phyloP scores from a whole-genome alignment of 768 basidiomycete species.

The Wakefieldia striispora region DNA sequence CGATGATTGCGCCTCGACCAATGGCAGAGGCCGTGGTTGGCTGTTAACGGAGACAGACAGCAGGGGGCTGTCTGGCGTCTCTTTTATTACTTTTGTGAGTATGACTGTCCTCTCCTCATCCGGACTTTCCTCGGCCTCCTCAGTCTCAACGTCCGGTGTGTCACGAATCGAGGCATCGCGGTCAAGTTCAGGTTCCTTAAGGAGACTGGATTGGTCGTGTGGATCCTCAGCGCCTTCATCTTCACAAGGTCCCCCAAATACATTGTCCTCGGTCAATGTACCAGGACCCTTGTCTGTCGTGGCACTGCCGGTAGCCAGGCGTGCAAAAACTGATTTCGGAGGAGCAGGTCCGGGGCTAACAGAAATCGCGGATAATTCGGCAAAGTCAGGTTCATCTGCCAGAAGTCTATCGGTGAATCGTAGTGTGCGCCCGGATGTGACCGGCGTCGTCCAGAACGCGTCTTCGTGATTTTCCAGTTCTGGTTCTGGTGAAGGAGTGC shows the following conservation, averaged over 20 bases:
- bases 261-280: constrained; percentile 1
- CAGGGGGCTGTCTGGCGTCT: not conserved
- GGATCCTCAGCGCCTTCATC: constrained; percentile 4
- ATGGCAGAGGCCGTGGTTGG: constrained; percentile 6
- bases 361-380: constrained; percentile 43
- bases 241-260: constrained; percentile 5
- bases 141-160: constrained; percentile 1
- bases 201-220: constrained; percentile 13
- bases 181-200: constrained; percentile 9
- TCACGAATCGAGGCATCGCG: constrained; percentile 1
- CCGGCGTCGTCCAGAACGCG: constrained; percentile 63
- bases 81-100: constrained; percentile 19
- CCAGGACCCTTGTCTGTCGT: constrained; percentile 6
- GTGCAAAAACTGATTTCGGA: constrained; percentile 29
- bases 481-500: constrained; percentile 22
- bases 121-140: constrained; percentile 11
- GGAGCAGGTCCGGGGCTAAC: constrained; percentile 40
- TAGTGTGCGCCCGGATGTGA: constrained; percentile 50
- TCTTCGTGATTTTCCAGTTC: constrained; percentile 46
- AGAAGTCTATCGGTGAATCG: constrained; percentile 62
- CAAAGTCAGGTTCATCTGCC: constrained; percentile 62
- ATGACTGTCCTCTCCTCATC: constrained; percentile 34
- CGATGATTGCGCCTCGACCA: constrained; percentile 1
- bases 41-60: not conserved
- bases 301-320: constrained; percentile 13